Evolutionary conservation across 768 basidiomycete species (phyloP), one percentile per base, ranked within the genome.

Genomic region (Boletus rubroflammeus): DNA sequence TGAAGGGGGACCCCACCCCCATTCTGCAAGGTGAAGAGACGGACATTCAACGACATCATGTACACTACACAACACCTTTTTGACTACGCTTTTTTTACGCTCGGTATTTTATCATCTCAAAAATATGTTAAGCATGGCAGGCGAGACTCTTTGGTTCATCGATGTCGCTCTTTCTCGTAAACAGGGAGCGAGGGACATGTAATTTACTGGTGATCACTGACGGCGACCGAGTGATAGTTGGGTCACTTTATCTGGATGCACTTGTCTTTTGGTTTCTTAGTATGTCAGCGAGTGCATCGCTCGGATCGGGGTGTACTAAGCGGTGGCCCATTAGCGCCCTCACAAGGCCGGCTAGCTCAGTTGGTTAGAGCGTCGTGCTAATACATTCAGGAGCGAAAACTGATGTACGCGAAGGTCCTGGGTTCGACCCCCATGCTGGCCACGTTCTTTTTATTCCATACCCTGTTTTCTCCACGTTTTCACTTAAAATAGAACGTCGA

Each of bases 281-380:
- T 28, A 28, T 28, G 28, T 13, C 31, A n/a, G n/a, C n/a, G n/a
- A n/a, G n/a, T n/a, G n/a, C 32, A 34, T 34, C 32, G 5, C 9
- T 10, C 11, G 0, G 11, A 39, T 21, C 19, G 13, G 10, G 11
- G 21, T 21, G 39, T 21, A 34, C 13, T 14, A 14, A 3, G 13
- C 14, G 8, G 1, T 5, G 1, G 32, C 13, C 29, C 10, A 29
- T 10, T 2, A 29, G 1, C 6, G 13, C 11, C 7, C 7, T 11
- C 6, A 8, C 6, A 9, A 9, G 86, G 86, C 86, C 85, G 86
- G 81, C 84, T 89, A 88, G 87, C 88, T 90, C 87, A 90, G 88
- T 76, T 88, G 88, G 87, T 89, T 88, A 88, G 88, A 88, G 87
- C 86, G 86, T 88, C 82, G 86, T 86, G 83, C 86, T 88, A 88